Evolutionary conservation across 2,329 filamentous ascomycete species (phyloP), one percentile per base, ranked within the genome.

Genomic region (Fusarium ambrosium): DNA sequence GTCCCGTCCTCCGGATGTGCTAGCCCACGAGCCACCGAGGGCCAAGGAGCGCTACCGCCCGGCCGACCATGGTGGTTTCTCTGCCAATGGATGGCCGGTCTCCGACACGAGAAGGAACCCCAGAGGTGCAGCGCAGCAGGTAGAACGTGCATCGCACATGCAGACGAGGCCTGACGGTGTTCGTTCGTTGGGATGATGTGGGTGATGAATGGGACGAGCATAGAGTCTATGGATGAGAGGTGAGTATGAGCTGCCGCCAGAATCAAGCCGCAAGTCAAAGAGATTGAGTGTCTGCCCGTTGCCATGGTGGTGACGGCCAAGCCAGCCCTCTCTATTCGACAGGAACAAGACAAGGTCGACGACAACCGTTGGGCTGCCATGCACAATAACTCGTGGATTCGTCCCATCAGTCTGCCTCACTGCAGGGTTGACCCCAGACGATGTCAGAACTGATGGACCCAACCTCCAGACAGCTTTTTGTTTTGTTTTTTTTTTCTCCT

Each of bases 1-100:
- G 80, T 78, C 75, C 70, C 64, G 65, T 71, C 48, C 45, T 37
- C 66, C 70, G 70, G 72, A 55, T 69, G 76, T 72, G 72, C 71
- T 73, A 78, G 71, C 71, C 64, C 64, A 53, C 29, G 53, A 56
- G 53, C 53, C 51, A 55, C 45, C 41, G 60, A 36, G 43, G 60
- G 45, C 45, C 36, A 64, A 41, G 29, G 43, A 32, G 43, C 59
- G 59, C 59, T 62, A 62, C 59, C 32, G 39, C 53, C 48, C 16
- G 53, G 39, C 55, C 34, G 24, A 58, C 51, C 24, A 48, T n/a
- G 24, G 69, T 72, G 72, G 71, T 74, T 74, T 67, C 71, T 74
- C 72, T 74, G 71, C 72, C 72, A 74, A 74, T 74, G 36, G 71
- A 69, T 48, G 61, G 71, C 68, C 71, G 39, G 20, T 60, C 69